These are phyloP conservation scores for Kwoniella sp. DNA, from an alignment of 768 basidiomycete species.

Conservation along the genomic window DNA sequence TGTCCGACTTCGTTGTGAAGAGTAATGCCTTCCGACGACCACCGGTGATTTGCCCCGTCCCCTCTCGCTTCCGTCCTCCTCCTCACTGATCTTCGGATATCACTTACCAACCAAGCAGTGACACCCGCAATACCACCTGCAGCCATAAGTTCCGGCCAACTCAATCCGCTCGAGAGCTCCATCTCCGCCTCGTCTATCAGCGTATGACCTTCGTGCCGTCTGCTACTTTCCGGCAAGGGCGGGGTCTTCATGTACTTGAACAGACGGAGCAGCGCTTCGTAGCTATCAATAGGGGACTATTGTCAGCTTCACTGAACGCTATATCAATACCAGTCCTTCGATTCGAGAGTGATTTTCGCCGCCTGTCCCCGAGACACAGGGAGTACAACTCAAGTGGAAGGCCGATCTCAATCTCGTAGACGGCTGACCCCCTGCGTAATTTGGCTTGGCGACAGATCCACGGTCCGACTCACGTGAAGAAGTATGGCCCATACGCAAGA, in stretches of 20 bases:
- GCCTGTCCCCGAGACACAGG: no score
- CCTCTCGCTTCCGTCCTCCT: no score
- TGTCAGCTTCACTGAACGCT: not conserved
- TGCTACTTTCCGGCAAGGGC: constrained; percentile 13
- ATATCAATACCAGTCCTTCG: not conserved
- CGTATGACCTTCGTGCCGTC: constrained; percentile 58
- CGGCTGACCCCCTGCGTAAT: no score
- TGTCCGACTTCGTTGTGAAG: no score
- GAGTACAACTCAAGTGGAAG: no score
- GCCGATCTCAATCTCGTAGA: no score
- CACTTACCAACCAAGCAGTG: constrained; percentile 67
- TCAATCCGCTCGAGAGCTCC: constrained; percentile 53
- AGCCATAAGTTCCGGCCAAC: constrained; percentile 67
- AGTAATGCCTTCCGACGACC: no score
- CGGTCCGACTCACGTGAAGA: constrained; percentile 68
- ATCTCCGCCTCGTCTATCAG: constrained; percentile 59
- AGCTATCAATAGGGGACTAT: constrained; percentile 33
- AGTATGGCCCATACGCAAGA: constrained; percentile 82
- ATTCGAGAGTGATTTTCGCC: no score
- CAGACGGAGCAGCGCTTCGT: constrained; percentile 55
- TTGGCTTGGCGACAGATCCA: no score
- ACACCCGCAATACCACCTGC: constrained; percentile 79
- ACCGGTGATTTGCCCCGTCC: no score
- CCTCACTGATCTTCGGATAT: not conserved
- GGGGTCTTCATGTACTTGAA: constrained; percentile 45